Evolutionary conservation across 306 rosid genomes (phyloP), one percentile per base, ranked within the genome.

Genomic region (Sphenostylis stenocarpa): DNA sequence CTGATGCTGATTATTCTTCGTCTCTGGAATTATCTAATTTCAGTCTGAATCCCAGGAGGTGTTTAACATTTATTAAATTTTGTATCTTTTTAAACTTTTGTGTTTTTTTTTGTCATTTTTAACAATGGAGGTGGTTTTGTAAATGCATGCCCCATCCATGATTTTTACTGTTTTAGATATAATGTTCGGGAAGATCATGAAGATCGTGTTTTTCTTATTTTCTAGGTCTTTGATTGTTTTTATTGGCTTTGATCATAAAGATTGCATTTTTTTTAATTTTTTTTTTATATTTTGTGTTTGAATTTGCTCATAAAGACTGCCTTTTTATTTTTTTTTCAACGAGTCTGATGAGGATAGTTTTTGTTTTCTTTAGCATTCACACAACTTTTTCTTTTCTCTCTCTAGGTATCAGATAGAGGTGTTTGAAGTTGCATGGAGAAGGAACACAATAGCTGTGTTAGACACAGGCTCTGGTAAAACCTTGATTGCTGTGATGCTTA

Each of bases 391-490:
- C 55, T 52, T 48, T 70, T 63, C 51, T 43, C 3, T 12, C 7
- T 44, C 12, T 58, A 92, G 98, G 79, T 90, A 90, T 82, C 97
- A 94, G 69, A 53, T 51, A 70, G 87, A 89, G 78, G 87, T 90
- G 20, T 88, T 85, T 77, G 85, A 88, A 73, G 90, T 88, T 60
- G 97, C 96, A 64, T 81, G 67, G 84, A 80, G 16, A 65, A 90
- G 86, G 77, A 92, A 91, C 86, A 90, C 91, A 0, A 90, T 94
- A 62, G 96, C 95, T 3, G 96, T 92, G 57, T 76, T 94, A 92
- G 97, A 86, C 64, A 92, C 96, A 4, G 97, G 97, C 19, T 65
- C 96, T 1, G 96, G 97, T 7, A 92, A 92, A 70, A 90, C 93
- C 4, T 78, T 94, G 89, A 87, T 94, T 29, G 96, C 95, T 49